Evolutionary conservation across 306 rosid species (phyloP), one percentile per base, ranked within the genome.

Genomic region (Sindora glabra): DNA sequence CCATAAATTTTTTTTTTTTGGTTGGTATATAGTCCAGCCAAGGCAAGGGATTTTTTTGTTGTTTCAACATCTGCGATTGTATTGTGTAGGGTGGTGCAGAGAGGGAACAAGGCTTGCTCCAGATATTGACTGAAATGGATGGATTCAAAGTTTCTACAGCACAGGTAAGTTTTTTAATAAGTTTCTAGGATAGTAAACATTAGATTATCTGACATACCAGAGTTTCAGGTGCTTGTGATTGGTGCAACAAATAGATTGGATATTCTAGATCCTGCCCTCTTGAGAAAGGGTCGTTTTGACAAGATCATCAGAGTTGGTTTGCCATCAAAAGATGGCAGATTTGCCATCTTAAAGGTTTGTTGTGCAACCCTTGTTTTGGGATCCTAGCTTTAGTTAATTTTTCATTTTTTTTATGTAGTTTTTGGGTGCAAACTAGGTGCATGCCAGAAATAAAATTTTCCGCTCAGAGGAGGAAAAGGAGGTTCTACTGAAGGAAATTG

Each of bases 201-300:
- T 64, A 11, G 23, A 33, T 67, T 79, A 5, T 58, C 68, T 74
- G 51, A 69, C 70, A 56, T 67, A 36, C 58, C 76, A 39, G 73
- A 48, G 57, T 69, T 78, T 77, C 80, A 91, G 98, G 98, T 91
- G 73, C 81, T 91, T 14, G 89, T 91, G 40, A 91, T 91, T 69
- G 98, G 98, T 68, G 98, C 98, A 54, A 91, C 98, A 62, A 91
- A 91, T 81, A 85, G 98, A 81, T 69, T 91, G 72, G 98, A 91
- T 80, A 91, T 91, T 71, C 87, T 91, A 19, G 98, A 91, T 83
- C 98, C 98, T 62, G 96, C 98, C 60, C 72, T 91, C 27, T 67
- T 91, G 80, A 83, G 98, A 74, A 91, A 91, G 82, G 98, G 98
- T 25, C 98, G 98, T 76, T 91, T 91, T 75, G 98, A 91, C 74